Evolutionary conservation across 2,329 filamentous ascomycete species (phyloP), one percentile per base, ranked within the genome.

Genomic region (Atkinsonella texensis): DNA sequence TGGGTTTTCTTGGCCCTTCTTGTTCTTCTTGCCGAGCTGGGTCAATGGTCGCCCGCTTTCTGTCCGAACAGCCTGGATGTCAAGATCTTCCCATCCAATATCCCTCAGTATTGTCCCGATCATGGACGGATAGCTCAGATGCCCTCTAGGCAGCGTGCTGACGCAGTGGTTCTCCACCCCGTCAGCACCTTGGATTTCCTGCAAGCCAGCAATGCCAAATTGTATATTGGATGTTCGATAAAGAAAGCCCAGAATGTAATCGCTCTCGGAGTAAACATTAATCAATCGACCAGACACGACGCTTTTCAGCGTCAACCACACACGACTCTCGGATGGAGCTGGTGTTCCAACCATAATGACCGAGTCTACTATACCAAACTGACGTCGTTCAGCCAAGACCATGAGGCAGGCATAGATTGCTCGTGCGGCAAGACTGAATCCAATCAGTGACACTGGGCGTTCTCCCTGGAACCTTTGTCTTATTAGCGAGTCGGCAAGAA

Each of bases 201-300:
- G 85, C 17, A 97, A 70, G 0, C 91, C 91, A 0, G 90, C 89
- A 35, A 97, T 77, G 2, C 91, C 90, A 54, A 85, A 84, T 57
- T 93, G 84, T 48, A 91, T 79, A 58, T 84, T 89, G 50, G 85
- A 87, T 2, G 82, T 87, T 48, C 91, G 83, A 65, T 91, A 95
- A 40, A 96, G 73, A 64, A 96, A 95, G 1, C 83, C 89, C 2
- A 97, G 81, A 23, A 96, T 82, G 57, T 88, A 89, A 65, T 97
- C 91, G 46, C 88, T 87, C 49, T 85, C 82, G 1, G 87, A 94
- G 65, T 84, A 96, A 3, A 93, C 89, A 59, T 96, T 97, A 62
- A 96, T 77, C n/a, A 96, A 74, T 20, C 89, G 81, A 0, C 90
- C 89, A 41, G 81, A 77, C 4, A 95, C 88, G 2, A 91, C 86